Evolutionary conservation across 2,329 filamentous ascomycete species (phyloP).

Genomic region (Cordyceps cateniannulata): DNA sequence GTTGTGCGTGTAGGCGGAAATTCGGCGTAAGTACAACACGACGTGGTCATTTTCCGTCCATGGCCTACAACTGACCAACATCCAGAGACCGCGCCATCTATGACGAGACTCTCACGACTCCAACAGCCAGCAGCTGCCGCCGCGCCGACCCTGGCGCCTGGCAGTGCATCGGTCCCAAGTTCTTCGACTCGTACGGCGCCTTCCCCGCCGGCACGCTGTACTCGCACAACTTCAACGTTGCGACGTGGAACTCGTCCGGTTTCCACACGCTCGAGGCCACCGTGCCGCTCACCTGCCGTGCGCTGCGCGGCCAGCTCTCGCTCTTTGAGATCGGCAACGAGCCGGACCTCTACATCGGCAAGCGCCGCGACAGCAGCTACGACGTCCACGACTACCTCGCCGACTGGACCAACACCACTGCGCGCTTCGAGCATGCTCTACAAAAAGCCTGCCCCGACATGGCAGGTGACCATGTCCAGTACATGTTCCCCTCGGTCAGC

Average conservation of each 20-base stretch:
- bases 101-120: constrained; percentile 15
- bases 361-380: constrained; percentile 16
- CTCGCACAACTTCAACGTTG: constrained; percentile 21
- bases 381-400: constrained; percentile 14
- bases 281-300: constrained; percentile 19
- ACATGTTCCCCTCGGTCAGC: constrained; percentile 17
- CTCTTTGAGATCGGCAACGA: constrained; percentile 21
- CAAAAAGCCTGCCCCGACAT: constrained; percentile 15
- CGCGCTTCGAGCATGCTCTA: constrained; percentile 16
- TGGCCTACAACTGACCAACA: neutral
- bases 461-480: constrained; percentile 9
- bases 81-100: constrained; percentile 20
- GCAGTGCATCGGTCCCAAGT: constrained; percentile 20
- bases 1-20: constrained; percentile 18
- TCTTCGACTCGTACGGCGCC: constrained; percentile 20
- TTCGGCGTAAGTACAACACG: constrained; percentile 15
- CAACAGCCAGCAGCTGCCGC: constrained; percentile 17
- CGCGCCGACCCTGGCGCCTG: constrained; percentile 19
- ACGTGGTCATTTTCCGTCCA: neutral
- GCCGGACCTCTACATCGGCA: constrained; percentile 18
- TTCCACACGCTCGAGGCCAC: constrained; percentile 19
- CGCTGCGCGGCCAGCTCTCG: constrained; percentile 18
- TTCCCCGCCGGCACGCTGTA: constrained; percentile 18
- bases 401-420: constrained; percentile 18
- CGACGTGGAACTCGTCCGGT: constrained; percentile 18